Percentiles rank a stretch among this genome's conserved stretches.
Conservation (phyloP, 768 basidiomycete species). For the Rhodocollybia butyracea region DNA sequence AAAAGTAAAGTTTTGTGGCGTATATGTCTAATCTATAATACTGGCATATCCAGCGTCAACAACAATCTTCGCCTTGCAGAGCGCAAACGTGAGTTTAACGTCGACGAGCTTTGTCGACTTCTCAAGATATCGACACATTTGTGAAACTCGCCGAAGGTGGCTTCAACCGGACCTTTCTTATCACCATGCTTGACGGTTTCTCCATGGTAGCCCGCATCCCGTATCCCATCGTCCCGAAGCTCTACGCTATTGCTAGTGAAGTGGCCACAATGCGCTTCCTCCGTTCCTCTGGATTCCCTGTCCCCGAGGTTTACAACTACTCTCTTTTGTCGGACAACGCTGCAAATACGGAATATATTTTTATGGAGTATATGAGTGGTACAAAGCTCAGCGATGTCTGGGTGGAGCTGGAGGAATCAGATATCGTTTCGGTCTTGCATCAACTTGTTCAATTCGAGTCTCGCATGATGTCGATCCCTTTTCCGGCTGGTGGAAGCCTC, state of each 20-base stretch:
- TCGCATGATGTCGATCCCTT: slow-evolving; percentile 42
- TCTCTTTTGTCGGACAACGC: slow-evolving; percentile 35
- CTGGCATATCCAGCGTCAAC: slow-evolving; percentile 31
- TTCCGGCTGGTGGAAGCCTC: slow-evolving; percentile 50
- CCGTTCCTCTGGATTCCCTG: slow-evolving; percentile 34
- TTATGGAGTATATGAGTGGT: slow-evolving; percentile 43
- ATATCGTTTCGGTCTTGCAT: slow-evolving; percentile 38
- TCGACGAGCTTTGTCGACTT: slow-evolving; percentile 40
- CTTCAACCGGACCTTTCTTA: slow-evolving; percentile 36
- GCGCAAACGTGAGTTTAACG: slow-evolving; percentile 38
- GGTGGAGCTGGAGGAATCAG: slow-evolving; percentile 30
- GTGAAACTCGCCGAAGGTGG: slow-evolving; percentile 46
- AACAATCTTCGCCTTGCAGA: slow-evolving; percentile 44
- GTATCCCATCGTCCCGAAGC: slow-evolving; percentile 33
- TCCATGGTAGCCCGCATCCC: slow-evolving; percentile 41
- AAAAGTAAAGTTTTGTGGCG: not conserved
- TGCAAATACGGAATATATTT: slow-evolving; percentile 41
- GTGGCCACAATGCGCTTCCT: slow-evolving; percentile 42
- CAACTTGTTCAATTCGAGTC: slow-evolving; percentile 48
- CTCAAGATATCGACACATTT: slow-evolving; percentile 32
- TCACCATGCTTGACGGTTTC: slow-evolving; percentile 32
- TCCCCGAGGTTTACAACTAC: slow-evolving; percentile 41
- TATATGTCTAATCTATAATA: slow-evolving; percentile 24
- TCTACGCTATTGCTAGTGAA: slow-evolving; percentile 40
- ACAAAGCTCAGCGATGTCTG: slow-evolving; percentile 39